Evolutionary conservation across 768 basidiomycete genomes (phyloP).

Genomic region (Cyclocybe aegerita): DNA sequence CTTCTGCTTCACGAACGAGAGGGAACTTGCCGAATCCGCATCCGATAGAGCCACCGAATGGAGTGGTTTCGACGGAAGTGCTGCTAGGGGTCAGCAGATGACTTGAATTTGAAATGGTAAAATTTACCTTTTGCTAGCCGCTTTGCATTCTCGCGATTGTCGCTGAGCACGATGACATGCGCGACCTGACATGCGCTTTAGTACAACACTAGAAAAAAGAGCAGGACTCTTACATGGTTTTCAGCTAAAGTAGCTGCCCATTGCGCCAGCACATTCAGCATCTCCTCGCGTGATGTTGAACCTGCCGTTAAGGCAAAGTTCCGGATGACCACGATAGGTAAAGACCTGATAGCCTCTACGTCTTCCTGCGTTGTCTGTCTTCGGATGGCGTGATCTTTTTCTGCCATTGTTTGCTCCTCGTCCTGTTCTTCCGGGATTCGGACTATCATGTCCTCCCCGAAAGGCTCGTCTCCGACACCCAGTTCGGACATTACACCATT

Average conservation of each 20-base stretch:
- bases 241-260: constrained; percentile 87
- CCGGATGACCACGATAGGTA: constrained; percentile 87
- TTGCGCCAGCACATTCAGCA: constrained; percentile 72
- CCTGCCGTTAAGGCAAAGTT: constrained; percentile 68
- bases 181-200: constrained; percentile 59
- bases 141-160: constrained; percentile 87
- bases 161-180: constrained; percentile 88
- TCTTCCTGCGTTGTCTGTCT: constrained; percentile 41
- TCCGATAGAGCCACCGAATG: constrained; percentile 79
- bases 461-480: constrained; percentile 75
- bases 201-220: not conserved
- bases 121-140: constrained; percentile 72
- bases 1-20: constrained; percentile 81
- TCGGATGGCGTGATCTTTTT: constrained; percentile 17
- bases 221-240: constrained; percentile 53
- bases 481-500: constrained; percentile 87
- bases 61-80: constrained; percentile 82
- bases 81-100: constrained; percentile 32
- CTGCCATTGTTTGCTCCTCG: constrained; percentile 14
- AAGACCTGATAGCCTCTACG: constrained; percentile 49
- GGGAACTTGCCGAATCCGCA: constrained; percentile 77
- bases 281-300: constrained; percentile 55
- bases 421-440: constrained; percentile 4
- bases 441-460: constrained; percentile 27
- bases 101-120: not conserved